These are phyloP conservation scores for Colletotrichum camelliae DNA, from an alignment of 2,329 filamentous ascomycete genomes.

Conservation along the genomic window DNA sequence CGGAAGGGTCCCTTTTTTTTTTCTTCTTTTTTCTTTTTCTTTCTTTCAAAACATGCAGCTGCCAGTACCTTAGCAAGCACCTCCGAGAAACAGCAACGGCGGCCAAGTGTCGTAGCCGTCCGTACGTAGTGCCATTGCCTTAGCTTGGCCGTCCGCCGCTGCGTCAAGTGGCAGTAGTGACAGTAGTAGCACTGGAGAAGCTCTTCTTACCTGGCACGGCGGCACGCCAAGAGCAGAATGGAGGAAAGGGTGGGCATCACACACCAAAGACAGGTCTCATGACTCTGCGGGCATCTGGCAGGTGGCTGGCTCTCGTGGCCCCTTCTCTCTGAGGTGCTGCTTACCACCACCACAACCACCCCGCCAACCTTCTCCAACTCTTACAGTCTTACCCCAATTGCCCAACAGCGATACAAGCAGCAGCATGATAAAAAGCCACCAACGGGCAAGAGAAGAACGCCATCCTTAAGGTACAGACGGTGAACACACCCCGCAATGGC, in stretches of 20 bases:
- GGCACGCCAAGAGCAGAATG: neutral
- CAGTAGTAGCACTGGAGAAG: neutral
- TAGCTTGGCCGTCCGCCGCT: neutral
- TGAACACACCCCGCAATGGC: neutral
- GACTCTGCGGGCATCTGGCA: constrained; percentile 10
- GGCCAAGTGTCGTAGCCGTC: neutral
- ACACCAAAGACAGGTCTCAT: constrained; percentile 19
- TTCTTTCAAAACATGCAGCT: constrained; percentile 3
- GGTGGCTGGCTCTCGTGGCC: constrained; percentile 19
- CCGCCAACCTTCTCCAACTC: neutral
- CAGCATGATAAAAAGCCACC: neutral
- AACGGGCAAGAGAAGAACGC: neutral
- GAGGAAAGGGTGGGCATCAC: neutral
- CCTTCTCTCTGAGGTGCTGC: neutral
- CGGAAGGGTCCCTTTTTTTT: neutral
- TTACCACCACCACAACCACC: neutral
- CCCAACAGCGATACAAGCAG: neutral
- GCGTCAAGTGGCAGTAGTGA: neutral
- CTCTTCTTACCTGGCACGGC: neutral
- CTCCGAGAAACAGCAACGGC: neutral
- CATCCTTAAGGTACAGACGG: neutral
- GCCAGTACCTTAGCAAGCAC: neutral
- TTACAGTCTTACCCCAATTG: neutral
- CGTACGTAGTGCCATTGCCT: neutral
- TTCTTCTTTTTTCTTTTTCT: neutral